Conservation (phyloP, 2,329 filamentous ascomycete species). For the Paradendryphiella salina region DNA sequence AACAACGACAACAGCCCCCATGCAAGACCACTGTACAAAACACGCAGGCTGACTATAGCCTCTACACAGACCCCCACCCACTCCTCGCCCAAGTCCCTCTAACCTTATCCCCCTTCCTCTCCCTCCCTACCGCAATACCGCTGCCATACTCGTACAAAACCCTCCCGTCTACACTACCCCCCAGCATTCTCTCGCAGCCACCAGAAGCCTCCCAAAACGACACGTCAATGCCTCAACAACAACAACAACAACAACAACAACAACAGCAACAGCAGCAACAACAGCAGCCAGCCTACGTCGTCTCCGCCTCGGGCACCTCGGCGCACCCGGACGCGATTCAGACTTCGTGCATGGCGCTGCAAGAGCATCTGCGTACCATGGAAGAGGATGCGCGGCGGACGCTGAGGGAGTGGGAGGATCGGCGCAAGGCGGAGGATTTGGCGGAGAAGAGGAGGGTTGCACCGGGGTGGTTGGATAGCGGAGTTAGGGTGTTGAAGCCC, state of each 20-base stretch:
- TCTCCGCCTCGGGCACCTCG: slow-evolving; percentile 75
- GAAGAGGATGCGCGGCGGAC: slow-evolving; percentile 68
- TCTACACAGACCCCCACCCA: slow-evolving; percentile 69
- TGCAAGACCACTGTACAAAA: too few relatives aligned
- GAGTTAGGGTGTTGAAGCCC: slow-evolving; percentile 66
- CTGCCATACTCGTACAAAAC: slow-evolving; percentile 94
- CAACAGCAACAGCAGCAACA: slow-evolving; percentile 20
- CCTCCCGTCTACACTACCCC: slow-evolving; percentile 83
- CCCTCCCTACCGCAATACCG: slow-evolving; percentile 84
- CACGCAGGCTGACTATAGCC: too few relatives aligned
- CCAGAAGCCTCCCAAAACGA: slow-evolving; percentile 26
- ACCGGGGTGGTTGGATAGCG: slow-evolving; percentile 79
- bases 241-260: slow-evolving; percentile 52
- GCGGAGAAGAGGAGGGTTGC: slow-evolving; percentile 79
- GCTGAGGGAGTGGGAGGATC: slow-evolving; percentile 71
- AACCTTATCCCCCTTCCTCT: slow-evolving; percentile 91
- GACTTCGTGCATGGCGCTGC: slow-evolving; percentile 76
- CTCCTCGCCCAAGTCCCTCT: slow-evolving; percentile 90
- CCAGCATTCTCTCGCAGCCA: slow-evolving; percentile 59
- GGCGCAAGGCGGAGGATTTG: slow-evolving; percentile 66
- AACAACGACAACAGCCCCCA: slow-evolving; percentile 12
- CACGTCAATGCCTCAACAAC: slow-evolving; percentile 1
- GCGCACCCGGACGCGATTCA: slow-evolving; percentile 81
- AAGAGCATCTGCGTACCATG: slow-evolving; percentile 72
- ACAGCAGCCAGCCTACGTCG: slow-evolving; percentile 69